phyloP scores from a whole-genome alignment of 2,329 filamentous ascomycete genomes.

The Sporothrix euskadiensis region DNA sequence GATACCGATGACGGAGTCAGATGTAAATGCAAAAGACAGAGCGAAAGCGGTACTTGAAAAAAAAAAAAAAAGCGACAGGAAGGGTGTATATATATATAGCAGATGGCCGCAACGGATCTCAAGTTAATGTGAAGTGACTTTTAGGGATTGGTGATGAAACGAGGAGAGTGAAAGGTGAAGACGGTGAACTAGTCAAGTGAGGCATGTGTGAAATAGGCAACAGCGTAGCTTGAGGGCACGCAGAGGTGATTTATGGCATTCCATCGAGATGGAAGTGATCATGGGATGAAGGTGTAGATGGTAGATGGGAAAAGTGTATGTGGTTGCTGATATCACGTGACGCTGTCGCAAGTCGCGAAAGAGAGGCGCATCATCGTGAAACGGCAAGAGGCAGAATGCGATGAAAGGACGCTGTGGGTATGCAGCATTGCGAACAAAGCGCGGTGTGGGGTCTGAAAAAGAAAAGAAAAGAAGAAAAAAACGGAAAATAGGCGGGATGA shows the following conservation, averaged over 20 bases:
- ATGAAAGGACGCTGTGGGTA: background rate
- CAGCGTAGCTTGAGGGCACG: background rate
- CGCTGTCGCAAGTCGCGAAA: background rate
- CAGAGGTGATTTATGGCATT: background rate
- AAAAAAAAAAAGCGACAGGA: background rate
- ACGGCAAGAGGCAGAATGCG: background rate
- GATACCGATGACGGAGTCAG: background rate
- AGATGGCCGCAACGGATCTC: background rate
- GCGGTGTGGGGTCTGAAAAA: background rate
- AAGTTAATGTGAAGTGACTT: background rate
- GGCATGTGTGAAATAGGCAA: background rate
- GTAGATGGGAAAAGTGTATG: too few relatives aligned
- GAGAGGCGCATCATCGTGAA: background rate
- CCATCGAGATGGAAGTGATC: background rate
- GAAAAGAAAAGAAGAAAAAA: background rate
- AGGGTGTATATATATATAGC: background rate
- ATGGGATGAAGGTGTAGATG: background rate
- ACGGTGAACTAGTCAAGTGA: background rate
- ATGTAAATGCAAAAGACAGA: background rate
- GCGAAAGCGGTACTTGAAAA: too few relatives aligned
- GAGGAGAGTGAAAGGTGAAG: background rate
- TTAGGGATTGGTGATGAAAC: background rate
- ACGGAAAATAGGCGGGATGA: background rate
- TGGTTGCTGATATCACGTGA: background rate
- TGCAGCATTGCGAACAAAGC: background rate